A percentile compares a stretch with the other conserved stretches of the same genome.
Conservation (phyloP, 1,139 yeast genomes). For the Diutina rugosa region DNA sequence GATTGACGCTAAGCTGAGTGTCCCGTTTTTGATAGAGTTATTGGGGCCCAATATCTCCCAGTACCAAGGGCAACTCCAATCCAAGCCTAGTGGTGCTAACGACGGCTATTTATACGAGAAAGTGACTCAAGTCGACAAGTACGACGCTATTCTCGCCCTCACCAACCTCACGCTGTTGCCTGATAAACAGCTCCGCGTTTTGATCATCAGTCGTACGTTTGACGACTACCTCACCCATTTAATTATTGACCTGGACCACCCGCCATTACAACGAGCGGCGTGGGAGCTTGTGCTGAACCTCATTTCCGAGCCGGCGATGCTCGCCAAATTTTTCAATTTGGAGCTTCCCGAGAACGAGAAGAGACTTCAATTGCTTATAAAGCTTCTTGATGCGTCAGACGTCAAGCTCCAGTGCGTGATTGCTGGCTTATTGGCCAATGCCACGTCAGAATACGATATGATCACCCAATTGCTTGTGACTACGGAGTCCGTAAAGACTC, state of each 20-base stretch:
- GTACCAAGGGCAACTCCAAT: conserved; percentile 8
- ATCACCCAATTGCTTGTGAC: conserved; percentile 21
- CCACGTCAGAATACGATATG: conserved; percentile 33
- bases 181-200: conserved; percentile 15
- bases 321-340: conserved; percentile 38
- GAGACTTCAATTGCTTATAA: conserved; percentile 22
- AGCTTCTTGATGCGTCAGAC: conserved; percentile 26
- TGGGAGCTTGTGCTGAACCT: conserved; percentile 39
- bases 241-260: conserved; percentile 23
- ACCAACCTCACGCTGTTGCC: conserved; percentile 28
- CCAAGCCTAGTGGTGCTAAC: conserved; percentile 3
- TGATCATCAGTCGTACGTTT: conserved; percentile 21
- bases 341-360: conserved; percentile 13
- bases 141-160: conserved; percentile 33
- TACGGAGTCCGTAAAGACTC: conserved; percentile 12
- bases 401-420: conserved; percentile 24
- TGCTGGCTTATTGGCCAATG: conserved; percentile 37
- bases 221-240: conserved; percentile 21
- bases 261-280: conserved; percentile 27
- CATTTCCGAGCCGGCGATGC: conserved; percentile 27
- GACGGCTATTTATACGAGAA: conserved; percentile 9
- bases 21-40: conserved; percentile 37
- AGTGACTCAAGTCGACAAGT: conserved; percentile 23
- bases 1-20: conserved; percentile 23
- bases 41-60: conserved; percentile 20